These are phyloP conservation scores for Penicillium brevicompactum DNA, from an alignment of 2,329 filamentous ascomycete genomes.

Conservation along the genomic window DNA sequence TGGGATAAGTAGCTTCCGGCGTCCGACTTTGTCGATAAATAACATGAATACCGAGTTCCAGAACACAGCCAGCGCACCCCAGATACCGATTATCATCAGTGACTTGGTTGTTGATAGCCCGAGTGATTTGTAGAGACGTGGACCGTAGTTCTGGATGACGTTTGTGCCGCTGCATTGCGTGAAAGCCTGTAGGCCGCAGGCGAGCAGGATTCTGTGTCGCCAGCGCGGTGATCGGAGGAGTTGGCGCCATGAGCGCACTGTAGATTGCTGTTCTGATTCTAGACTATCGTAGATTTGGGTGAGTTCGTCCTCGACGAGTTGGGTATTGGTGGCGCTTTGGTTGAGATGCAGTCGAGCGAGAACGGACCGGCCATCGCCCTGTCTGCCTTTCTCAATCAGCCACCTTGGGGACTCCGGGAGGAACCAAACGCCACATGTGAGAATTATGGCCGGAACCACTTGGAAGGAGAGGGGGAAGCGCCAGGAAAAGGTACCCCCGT, in stretches of 20 bases:
- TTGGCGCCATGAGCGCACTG: conserved; percentile 41
- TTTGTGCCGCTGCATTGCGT: conserved; percentile 53
- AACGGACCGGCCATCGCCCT: conserved; percentile 36
- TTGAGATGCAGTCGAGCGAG: conserved; percentile 37
- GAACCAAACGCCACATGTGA: conserved; percentile 36
- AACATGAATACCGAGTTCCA: conserved; percentile 52
- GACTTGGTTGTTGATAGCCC: conserved; percentile 49
- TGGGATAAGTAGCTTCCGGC: conserved; percentile 53
- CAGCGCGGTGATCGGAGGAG: conserved; percentile 48
- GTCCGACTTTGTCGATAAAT: conserved; percentile 51
- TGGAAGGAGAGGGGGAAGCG: conserved; percentile 39
- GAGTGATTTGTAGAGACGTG: conserved; percentile 48
- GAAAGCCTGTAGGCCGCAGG: conserved; percentile 53
- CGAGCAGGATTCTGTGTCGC: conserved; percentile 51
- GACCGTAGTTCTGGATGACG: conserved; percentile 49
- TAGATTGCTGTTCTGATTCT: conserved; percentile 37
- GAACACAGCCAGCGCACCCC: conserved; percentile 51
- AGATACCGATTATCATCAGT: conserved; percentile 55
- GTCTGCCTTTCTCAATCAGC: conserved; percentile 41
- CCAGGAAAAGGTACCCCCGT: conserved; percentile 34
- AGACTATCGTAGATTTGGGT: conserved; percentile 45
- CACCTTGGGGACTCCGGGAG: conserved; percentile 40
- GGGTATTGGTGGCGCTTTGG: conserved; percentile 30
- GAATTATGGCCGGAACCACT: conserved; percentile 44
- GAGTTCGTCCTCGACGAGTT: conserved; percentile 45